These are phyloP conservation scores for Leccinum arenicola DNA, from an alignment of 768 basidiomycete species.

Conservation along the genomic window DNA sequence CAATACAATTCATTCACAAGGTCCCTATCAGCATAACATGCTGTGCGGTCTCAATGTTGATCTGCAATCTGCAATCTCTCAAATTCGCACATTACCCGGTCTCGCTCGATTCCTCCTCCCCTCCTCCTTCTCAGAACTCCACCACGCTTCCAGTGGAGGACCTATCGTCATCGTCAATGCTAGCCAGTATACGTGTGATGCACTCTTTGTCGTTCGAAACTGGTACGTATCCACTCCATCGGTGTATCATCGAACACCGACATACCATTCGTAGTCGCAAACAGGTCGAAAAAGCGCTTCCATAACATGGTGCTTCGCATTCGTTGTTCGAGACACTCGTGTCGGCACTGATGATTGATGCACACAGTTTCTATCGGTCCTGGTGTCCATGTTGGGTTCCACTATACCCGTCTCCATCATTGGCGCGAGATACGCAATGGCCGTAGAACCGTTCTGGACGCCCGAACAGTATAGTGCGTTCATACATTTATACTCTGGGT, in stretches of 20 bases:
- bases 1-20: too few relatives aligned
- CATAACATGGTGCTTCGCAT: slow-evolving; percentile 58
- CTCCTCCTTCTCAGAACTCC: too few relatives aligned
- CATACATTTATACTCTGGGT: background rate
- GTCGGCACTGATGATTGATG: slow-evolving; percentile 8
- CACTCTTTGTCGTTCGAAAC: slow-evolving; percentile 51
- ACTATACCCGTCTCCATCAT: slow-evolving; percentile 79
- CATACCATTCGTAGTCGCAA: slow-evolving; percentile 50
- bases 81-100: too few relatives aligned
- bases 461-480: slow-evolving; percentile 75
- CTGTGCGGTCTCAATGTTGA: too few relatives aligned
- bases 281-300: slow-evolving; percentile 75
- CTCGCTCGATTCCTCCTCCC: too few relatives aligned
- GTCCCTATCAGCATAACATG: too few relatives aligned
- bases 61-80: too few relatives aligned
- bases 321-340: background rate
- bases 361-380: slow-evolving; percentile 55
- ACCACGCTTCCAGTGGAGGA: too few relatives aligned
- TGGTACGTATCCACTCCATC: slow-evolving; percentile 39
- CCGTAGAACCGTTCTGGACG: slow-evolving; percentile 74
- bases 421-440: slow-evolving; percentile 75
- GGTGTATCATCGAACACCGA: background rate
- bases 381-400: slow-evolving; percentile 66
- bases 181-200: too few relatives aligned
- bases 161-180: too few relatives aligned